phyloP scores from a whole-genome alignment of 1,139 yeast genomes.

The Yamadazyma pseudoaaseri region DNA sequence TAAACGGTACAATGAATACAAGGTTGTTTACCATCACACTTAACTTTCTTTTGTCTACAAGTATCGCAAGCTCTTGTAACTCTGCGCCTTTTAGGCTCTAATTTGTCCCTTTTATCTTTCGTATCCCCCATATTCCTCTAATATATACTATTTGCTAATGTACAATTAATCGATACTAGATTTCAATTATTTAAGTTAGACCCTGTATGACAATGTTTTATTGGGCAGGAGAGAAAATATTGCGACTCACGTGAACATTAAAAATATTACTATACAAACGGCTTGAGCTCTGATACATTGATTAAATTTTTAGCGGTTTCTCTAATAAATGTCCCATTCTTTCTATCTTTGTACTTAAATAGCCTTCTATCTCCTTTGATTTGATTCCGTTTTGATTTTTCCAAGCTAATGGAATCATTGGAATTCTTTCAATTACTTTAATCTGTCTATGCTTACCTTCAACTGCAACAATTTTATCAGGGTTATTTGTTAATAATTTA shows the following conservation, averaged over 20 bases:
- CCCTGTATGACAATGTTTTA: too few species aligned
- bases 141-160: not conserved
- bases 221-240: not conserved
- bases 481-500: conserved; percentile 86
- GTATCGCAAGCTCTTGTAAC: conserved; percentile 86
- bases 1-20: conserved; percentile 90
- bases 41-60: conserved; percentile 76
- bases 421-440: conserved; percentile 79
- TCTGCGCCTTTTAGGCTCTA: conserved; percentile 60
- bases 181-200: not conserved
- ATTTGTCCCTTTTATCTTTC: conserved; percentile 3
- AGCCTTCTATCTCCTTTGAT: conserved; percentile 86
- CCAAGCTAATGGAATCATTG: conserved; percentile 98
- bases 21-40: conserved; percentile 85
- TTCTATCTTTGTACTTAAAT: conserved; percentile 88
- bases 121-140: conserved; percentile 2
- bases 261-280: not conserved
- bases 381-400: conserved; percentile 62
- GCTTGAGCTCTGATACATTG: not conserved
- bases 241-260: conserved; percentile 1
- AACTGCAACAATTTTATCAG: conserved; percentile 93
- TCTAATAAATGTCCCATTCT: conserved; percentile 86
- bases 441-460: conserved; percentile 76
- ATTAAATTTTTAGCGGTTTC: conserved; percentile 13
- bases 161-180: not conserved